Conservation (phyloP, 495 filamentous ascomycete species). For the Tricharina praecox region DNA sequence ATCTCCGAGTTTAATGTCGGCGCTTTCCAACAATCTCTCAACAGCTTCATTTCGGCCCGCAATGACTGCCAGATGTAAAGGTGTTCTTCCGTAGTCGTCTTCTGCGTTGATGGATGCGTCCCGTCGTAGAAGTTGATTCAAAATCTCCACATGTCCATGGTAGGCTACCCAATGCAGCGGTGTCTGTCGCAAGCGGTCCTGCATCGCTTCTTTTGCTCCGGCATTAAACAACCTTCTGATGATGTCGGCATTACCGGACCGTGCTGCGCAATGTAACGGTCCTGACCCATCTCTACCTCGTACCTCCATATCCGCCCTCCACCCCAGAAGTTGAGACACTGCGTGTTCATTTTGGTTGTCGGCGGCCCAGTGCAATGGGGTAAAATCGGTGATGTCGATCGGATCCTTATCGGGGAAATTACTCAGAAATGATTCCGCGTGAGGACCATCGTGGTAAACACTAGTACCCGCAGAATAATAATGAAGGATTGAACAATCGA, state of each 20-base stretch:
- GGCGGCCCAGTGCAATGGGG: constrained; percentile 1
- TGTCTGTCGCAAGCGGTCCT: constrained; percentile 30
- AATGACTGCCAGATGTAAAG: constrained; percentile 4
- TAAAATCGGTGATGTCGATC: constrained; percentile 5
- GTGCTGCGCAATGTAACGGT: constrained; percentile 2
- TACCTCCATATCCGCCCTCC: background rate
- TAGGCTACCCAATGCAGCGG: constrained; percentile 80
- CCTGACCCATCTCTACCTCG: constrained; percentile 1
- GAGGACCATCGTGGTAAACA: no score
- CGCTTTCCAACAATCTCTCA: background rate
- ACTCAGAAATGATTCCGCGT: no score
- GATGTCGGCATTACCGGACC: background rate
- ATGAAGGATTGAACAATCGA: background rate
- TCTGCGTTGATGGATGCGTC: background rate
- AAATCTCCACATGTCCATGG: constrained; percentile 63
- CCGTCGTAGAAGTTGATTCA: constrained; percentile 45
- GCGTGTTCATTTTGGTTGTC: background rate
- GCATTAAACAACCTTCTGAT: background rate
- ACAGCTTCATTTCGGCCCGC: background rate
- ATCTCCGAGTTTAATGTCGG: no score
- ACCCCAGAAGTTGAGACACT: background rate
- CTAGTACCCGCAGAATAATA: no score
- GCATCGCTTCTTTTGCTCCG: constrained; percentile 2
- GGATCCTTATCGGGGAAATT: background rate
- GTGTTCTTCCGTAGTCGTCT: constrained; percentile 7